A percentile compares a stretch with the other conserved stretches of the same genome.
These are phyloP conservation scores for Fusarium sp. DNA, from an alignment of 2,329 filamentous ascomycete species.

Conservation along the genomic window DNA sequence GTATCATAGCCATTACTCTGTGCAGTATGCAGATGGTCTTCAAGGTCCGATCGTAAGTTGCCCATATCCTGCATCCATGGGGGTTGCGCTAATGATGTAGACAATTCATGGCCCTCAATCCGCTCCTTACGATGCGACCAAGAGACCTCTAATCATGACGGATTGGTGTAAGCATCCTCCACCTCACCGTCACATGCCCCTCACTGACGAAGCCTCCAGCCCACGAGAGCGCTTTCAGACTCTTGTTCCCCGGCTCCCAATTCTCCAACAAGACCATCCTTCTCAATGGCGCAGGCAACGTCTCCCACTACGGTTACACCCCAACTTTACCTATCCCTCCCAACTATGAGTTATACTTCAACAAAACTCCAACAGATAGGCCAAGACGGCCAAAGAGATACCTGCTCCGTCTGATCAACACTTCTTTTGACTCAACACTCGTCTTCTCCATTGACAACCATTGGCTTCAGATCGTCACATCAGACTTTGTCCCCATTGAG, in stretches of 20 bases:
- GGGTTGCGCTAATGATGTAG: neutral
- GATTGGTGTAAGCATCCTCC: slow-evolving; percentile 32
- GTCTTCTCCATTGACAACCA: slow-evolving; percentile 43
- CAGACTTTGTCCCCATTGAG: slow-evolving; percentile 39
- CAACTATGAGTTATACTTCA: slow-evolving; percentile 30
- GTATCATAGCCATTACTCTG: slow-evolving; percentile 42
- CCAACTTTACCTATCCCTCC: slow-evolving; percentile 10
- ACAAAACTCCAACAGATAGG: slow-evolving; percentile 36
- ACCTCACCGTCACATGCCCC: neutral
- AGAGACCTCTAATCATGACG: slow-evolving; percentile 28
- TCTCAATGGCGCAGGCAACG: slow-evolving; percentile 35
- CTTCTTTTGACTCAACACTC: slow-evolving; percentile 36
- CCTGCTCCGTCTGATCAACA: slow-evolving; percentile 39
- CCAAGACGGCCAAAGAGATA: slow-evolving; percentile 27
- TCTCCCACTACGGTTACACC: slow-evolving; percentile 16
- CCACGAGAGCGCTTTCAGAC: slow-evolving; percentile 29
- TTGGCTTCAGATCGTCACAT: slow-evolving; percentile 27
- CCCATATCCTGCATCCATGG: fast-evolving
- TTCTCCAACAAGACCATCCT: slow-evolving; percentile 36
- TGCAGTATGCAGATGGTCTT: slow-evolving; percentile 41
- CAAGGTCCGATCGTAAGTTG: slow-evolving; percentile 27
- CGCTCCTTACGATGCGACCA: slow-evolving; percentile 30
- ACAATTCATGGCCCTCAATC: slow-evolving; percentile 39
- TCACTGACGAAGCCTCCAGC: neutral
- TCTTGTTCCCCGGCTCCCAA: neutral